Base-by-base conservation (phyloP, 495 filamentous ascomycete species). In the Trichoderma asperelloides region DNA sequence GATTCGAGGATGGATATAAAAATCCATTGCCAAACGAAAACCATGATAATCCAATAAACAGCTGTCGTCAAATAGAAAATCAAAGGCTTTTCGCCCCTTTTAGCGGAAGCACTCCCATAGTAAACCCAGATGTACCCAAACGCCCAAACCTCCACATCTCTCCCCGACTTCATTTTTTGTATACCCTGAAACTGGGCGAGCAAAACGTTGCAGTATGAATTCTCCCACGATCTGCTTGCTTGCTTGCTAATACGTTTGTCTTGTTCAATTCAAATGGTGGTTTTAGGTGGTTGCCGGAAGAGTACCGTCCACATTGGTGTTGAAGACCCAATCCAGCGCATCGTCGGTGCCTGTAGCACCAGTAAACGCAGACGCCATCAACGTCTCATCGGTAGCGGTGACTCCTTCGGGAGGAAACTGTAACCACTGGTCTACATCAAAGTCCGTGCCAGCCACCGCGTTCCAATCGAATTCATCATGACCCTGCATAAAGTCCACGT, bases 391-490 rank as follows among this genome's bases (percentile, higher is more conserved):
- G 27, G 21, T 65, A 11, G 40, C 23, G 27, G 40, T 51, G 11
- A 45, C 40, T 16, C 75, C 75, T 60, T 78, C 78, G 41, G 74
- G 70, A 3, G 76, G 76, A 66, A 78, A 81, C 63, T 80, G 75
- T 43, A 81, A 71, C 75, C 76, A 81, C 64, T 80, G 78, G 43
- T 78, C 77, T 62, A 78, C 78, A 70, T 81, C 77, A 55, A 80
- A 75, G 51, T 78, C 75, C 1, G 71, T 72, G 4, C 70, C 74
- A 65, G 76, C 67, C 1, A 77, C 67, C 41, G 74, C 72, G 63
- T 74, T 76, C 76, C 76, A 78, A 67, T 78, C 76, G 62, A 78
- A 78, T 11, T 73, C 73, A 67, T 75, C 74, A 49, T 69, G 68
- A 23, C 69, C 68, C 21, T 69, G 71, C 33, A 74, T 69, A 45